Evolutionary conservation across 2,329 filamentous ascomycete species (phyloP), one percentile per base, ranked within the genome.

Genomic region (Acrodontium crateriforme): DNA sequence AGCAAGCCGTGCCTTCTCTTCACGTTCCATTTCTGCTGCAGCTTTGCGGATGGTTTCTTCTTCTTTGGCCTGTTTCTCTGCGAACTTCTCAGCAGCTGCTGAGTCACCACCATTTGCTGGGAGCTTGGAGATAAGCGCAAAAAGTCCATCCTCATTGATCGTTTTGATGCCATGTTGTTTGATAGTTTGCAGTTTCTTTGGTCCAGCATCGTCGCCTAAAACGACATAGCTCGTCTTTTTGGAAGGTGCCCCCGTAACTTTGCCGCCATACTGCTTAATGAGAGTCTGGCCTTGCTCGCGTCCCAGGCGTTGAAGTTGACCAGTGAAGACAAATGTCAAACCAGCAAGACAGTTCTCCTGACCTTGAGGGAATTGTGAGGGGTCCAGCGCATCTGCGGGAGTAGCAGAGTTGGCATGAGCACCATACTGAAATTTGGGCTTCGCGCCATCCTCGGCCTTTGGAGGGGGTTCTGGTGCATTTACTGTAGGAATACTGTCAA

Each of bases 211-310:
- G 15, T 69, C 69, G 23, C 89, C 89, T 3, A 98, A 67, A 10
- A 98, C 81, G 24, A 98, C 84, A 49, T 83, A 98, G 46, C 70
- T 89, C 1, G 91, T 98, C 56, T 93, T 95, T 47, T 76, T 79
- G 50, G 87, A 95, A 12, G 91, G 89, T 4, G 73, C 76, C 7
- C 63, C 65, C 7, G 78, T 92, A 14, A 93, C 75, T 56, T 93
- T 95, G 29, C 89, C 89, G 22, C 89, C 91, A 52, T 94, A 91
- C 37, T 77, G 74, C 54, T 98, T 98, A 31, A 95, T 82, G 11
- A 98, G 62, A 23, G 70, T 74, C 40, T 85, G 77, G 2, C 73
- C 87, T 44, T 93, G 84, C 5, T 92, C 84, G 35, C 89, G 74
- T 24, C 79, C 75, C 31, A 95, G 69, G 0, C 71, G 75, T 35